A percentile compares a stretch with the other conserved stretches of the same genome.
These are phyloP conservation scores for Pythium sp. DNA, from an alignment of 352 stramenopile species.

Conservation along the genomic window DNA sequence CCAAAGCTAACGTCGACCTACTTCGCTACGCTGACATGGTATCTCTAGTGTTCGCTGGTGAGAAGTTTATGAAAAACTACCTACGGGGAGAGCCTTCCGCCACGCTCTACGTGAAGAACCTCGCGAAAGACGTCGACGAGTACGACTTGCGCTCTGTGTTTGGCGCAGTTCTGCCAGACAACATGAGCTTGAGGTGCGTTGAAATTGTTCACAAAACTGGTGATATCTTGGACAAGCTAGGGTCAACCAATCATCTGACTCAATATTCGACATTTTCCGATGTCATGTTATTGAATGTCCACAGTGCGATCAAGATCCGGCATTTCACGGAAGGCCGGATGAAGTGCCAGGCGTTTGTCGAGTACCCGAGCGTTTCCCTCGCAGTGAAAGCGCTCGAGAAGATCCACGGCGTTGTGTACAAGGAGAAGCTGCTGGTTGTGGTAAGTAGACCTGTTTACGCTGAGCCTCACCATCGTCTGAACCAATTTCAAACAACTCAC, in stretches of 20 bases:
- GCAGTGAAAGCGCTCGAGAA: constrained; percentile 48
- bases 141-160: constrained; percentile 52
- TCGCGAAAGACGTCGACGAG: constrained; percentile 49
- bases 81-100: constrained; percentile 40
- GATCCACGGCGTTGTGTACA: constrained; percentile 68
- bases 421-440: constrained; percentile 80
- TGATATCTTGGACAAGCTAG: background rate
- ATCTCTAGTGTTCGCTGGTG: constrained; percentile 22
- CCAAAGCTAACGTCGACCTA: background rate
- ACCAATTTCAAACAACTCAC: background rate
- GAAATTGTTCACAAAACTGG: background rate
- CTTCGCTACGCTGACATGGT: background rate
- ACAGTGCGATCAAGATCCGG: constrained; percentile 48
- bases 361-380: constrained; percentile 48
- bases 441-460: constrained; percentile 31
- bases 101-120: constrained; percentile 83
- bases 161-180: constrained; percentile 32
- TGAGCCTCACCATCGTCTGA: background rate
- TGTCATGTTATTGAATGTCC: background rate
- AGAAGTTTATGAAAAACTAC: constrained; percentile 79
- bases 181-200: constrained; percentile 8
- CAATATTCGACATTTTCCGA: background rate
- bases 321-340: constrained; percentile 81
- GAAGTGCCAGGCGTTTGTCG: constrained; percentile 86
- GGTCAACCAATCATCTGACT: background rate